These are phyloP conservation scores for Xylariaceae sp. DNA, from an alignment of 2,329 filamentous ascomycete genomes.

Conservation along the genomic window DNA sequence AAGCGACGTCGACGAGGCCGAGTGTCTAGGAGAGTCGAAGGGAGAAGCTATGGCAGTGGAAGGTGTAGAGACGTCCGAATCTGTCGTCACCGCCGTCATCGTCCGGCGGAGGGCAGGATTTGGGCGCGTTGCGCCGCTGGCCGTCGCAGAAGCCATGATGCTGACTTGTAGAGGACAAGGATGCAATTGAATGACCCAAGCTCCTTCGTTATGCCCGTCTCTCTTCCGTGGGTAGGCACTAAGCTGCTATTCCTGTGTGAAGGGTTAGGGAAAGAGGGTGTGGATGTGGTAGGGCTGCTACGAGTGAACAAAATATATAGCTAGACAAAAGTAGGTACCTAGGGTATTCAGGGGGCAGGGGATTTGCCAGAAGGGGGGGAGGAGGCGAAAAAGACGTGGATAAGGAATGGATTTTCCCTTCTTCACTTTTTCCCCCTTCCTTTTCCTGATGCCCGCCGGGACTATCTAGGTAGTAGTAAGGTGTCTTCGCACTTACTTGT, in stretches of 20 bases:
- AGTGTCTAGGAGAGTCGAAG: slow-evolving; percentile 53
- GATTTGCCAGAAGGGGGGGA: neutral
- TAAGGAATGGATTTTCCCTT: neutral
- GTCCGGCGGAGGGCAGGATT: slow-evolving; percentile 45
- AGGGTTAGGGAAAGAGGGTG: neutral
- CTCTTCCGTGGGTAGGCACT: neutral
- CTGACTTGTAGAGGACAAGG: neutral
- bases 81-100: slow-evolving; percentile 35
- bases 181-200: neutral
- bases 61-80: slow-evolving; percentile 44
- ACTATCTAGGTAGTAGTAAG: neutral
- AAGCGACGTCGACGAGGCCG: slow-evolving; percentile 81
- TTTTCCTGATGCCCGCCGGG: neutral
- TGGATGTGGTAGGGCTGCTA: neutral
- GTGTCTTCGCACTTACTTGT: no score
- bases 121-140: slow-evolving; percentile 38
- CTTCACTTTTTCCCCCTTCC: neutral
- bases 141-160: slow-evolving; percentile 42
- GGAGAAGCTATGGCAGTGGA: slow-evolving; percentile 55
- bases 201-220: neutral
- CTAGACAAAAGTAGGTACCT: no score
- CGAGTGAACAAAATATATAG: neutral
- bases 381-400: neutral
- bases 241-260: neutral
- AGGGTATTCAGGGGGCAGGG: neutral